Base-by-base conservation (phyloP, 2,329 filamentous ascomycete species). In the Didymella exigua region DNA sequence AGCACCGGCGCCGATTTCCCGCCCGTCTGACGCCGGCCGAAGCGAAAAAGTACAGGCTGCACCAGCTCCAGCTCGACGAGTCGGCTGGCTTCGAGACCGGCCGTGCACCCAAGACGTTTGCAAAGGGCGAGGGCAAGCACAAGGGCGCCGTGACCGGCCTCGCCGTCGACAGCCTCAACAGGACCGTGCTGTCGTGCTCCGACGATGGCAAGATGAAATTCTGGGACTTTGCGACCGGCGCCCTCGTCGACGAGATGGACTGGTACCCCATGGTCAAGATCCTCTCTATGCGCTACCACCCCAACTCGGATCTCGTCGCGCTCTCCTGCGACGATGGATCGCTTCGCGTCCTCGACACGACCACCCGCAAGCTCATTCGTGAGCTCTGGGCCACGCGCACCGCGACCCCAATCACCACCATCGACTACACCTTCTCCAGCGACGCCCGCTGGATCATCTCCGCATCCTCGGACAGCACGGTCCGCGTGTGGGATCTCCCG, bases 191-290 rank as follows among this genome's bases (percentile, higher is more conserved):
- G 37, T 96, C 92, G 57, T 96, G 92, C 71, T 89, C 91, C 2
- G 78, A 92, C 13, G 95, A 99, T 74, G 95, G 95, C 27, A 96
- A 89, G 74, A 83, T 98, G 66, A 98, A 97, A 79, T 98, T 99
- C 72, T 99, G 96, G 96, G 90, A 96, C 62, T 96, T 99, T 60
- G 76, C 86, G n/a, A 91, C 89, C 0, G 95, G 93, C 7, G 84
- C 86, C 38, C 81, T 98, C 2, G 71, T 90, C 10, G 84, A 93
- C 59, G 87, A 97, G 69, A 86, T 98, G 46, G 87, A 93, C 72
- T 96, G 92, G 89, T 85, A 88, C 38, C 85, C 85, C 3, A 90
- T 90, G 83, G 87, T 87, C 4, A 84, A 87, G 40, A 87, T 96
- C 47, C 90, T 86, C 0, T 86, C 84, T 14, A 87, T 93, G 64